Evolutionary conservation across 257 asterid genomes (phyloP).

Genomic region (Solanum etuberosum): DNA sequence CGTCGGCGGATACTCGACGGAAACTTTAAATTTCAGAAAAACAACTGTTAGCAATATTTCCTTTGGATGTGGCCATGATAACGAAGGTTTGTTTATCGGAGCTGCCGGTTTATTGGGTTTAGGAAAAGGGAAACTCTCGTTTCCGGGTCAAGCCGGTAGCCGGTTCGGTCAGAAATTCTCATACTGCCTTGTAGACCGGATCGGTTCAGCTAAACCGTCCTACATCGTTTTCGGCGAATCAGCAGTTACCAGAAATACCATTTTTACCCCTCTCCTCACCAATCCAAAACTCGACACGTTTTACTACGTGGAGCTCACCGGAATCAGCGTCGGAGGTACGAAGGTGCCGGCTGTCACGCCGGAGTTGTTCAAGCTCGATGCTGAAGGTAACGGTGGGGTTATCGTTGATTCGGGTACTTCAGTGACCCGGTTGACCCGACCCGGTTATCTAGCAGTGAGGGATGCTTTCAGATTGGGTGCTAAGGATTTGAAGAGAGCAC

Average conservation of each 20-base stretch:
- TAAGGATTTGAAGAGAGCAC: conserved; percentile 20
- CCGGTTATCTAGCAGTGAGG: not conserved
- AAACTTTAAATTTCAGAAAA: conserved; percentile 59
- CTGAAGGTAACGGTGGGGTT: not conserved
- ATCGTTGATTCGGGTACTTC: conserved; percentile 3
- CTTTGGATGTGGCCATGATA: conserved; percentile 91
- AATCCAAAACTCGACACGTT: conserved; percentile 72
- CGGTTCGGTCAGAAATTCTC: conserved; percentile 61
- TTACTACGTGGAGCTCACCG: conserved; percentile 56
- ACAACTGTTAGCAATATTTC: conserved; percentile 35
- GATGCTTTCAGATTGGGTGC: conserved; percentile 30
- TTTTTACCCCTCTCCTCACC: conserved; percentile 51
- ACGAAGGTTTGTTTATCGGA: conserved; percentile 71
- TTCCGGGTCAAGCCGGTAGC: conserved; percentile 52
- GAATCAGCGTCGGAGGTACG: conserved; percentile 73
- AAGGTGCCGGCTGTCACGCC: conserved; percentile 36
- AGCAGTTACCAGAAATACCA: conserved; percentile 43
- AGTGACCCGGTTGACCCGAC: not conserved
- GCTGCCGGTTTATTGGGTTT: conserved; percentile 88
- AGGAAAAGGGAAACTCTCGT: conserved; percentile 67
- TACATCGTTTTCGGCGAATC: conserved; percentile 62
- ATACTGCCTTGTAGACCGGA: conserved; percentile 68
- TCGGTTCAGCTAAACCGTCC: conserved; percentile 52
- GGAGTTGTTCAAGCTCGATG: conserved; percentile 37
- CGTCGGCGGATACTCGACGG: conserved; percentile 64